Percentiles rank a stretch among this genome's conserved stretches.
Conservation (phyloP, 2,329 filamentous ascomycete genomes). For the Rhytidhysteron rufulum region DNA sequence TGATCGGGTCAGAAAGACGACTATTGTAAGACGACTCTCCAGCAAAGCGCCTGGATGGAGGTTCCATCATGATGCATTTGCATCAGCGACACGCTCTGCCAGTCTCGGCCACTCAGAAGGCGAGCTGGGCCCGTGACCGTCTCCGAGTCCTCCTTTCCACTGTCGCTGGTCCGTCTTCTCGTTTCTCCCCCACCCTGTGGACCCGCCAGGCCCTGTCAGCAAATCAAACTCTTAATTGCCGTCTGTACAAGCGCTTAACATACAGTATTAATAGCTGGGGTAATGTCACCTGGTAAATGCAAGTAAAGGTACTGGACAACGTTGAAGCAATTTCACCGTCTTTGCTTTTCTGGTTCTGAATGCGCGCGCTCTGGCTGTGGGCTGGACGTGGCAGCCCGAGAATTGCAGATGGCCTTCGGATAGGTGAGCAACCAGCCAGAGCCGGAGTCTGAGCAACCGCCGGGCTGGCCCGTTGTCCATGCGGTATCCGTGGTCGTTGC, state of each 20-base stretch:
- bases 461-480: conserved; percentile 2
- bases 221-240: conserved; percentile 20
- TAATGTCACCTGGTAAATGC: conserved; percentile 26
- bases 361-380: conserved; percentile 8
- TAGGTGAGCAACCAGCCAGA: background rate
- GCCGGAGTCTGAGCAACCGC: conserved; percentile 13
- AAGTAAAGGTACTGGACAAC: conserved; percentile 20
- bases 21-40: too few relatives aligned
- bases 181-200: conserved; percentile 8
- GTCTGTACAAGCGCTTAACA: conserved; percentile 26
- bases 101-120: background rate
- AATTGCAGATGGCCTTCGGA: background rate
- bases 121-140: conserved; percentile 12
- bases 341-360: conserved; percentile 6
- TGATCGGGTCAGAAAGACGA: too few relatives aligned
- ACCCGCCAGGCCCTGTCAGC: conserved; percentile 17
- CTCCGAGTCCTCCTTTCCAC: conserved; percentile 28
- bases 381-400: background rate
- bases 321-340: conserved; percentile 17
- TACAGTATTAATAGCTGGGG: conserved; percentile 14
- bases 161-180: conserved; percentile 16
- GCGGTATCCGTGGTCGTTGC: conserved; percentile 2
- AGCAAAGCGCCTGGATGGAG: too few relatives aligned
- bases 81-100: background rate
- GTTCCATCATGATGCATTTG: background rate